Evolutionary conservation across 106 monocot genomes (phyloP), one percentile per base, ranked within the genome.

Genomic region (Triglochin maritima): DNA sequence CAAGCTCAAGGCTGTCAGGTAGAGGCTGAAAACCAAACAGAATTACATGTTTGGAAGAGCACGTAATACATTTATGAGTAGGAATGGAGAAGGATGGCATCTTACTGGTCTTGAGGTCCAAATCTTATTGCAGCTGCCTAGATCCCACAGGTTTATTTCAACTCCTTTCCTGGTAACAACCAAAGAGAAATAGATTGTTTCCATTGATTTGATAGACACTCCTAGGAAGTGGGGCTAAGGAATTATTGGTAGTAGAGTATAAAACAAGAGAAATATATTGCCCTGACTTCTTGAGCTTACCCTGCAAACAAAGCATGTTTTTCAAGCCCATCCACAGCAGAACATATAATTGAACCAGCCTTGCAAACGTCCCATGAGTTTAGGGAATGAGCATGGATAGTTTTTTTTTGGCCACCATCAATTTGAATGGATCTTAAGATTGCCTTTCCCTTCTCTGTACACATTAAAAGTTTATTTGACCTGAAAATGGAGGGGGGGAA

Each of bases 111-210:
- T 91, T 65, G 88, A 77, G 49, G 79, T 75, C 96, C 91, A 96
- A 49, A 74, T 82, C 72, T 88, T 88, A 56, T 56, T 81, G 70
- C 62, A 82, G 14, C 73, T 83, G 16, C 74, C 83, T 56, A 96
- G 79, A 81, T 96, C 88, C 91, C 96, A 96, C 62, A 91, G 58
- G 71, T 96, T 96, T 60, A 96, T 54, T 77, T 96, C 96, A 61
- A 96, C 62, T 10, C 84, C 76, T 69, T 86, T 96, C 79, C 96
- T 91, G 71, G 47, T 17, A 65, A 51, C 17, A 67, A 73, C 44
- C 7, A 14, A 53, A 56, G 42, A 59, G 4, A 60, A 29, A 29
- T 16, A 60, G 17, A 16, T 5, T 29, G 41, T 42, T 60, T 13
- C 7, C 29, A 29, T 55, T 55, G 5, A 10, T 10, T n/a, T 29